These are phyloP conservation scores for Chaetomidium leptoderma DNA, from an alignment of 495 filamentous ascomycete genomes.

Conservation along the genomic window DNA sequence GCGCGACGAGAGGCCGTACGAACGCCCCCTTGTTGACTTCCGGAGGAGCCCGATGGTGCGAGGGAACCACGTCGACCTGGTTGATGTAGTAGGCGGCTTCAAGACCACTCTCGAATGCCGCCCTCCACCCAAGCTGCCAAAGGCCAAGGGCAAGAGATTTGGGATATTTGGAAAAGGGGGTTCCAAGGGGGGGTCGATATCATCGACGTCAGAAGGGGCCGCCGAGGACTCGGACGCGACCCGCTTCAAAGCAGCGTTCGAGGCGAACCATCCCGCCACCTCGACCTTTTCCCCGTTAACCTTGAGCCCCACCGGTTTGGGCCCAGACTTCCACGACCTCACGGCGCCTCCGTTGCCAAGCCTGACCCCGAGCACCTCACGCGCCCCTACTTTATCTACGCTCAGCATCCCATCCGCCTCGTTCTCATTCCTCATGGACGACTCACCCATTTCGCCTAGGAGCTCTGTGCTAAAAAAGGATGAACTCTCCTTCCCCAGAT, in stretches of 20 bases:
- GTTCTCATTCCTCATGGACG: neutral
- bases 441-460: neutral
- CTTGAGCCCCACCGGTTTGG: neutral
- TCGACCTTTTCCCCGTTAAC: neutral
- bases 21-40: neutral
- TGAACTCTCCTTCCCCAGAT: neutral
- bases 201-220: neutral
- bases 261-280: neutral
- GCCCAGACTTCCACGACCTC: neutral
- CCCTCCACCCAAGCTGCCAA: neutral
- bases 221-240: neutral
- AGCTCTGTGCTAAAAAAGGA: neutral
- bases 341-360: neutral
- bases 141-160: neutral
- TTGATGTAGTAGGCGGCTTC: neutral
- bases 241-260: neutral
- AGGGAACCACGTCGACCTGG: neutral
- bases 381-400: neutral
- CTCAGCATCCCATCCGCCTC: neutral
- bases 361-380: neutral
- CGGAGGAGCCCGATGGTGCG: neutral
- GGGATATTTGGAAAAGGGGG: neutral
- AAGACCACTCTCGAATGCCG: constrained; percentile 1
- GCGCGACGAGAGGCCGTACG: neutral
- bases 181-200: neutral